These are phyloP conservation scores for Barnettozyma botsteinii DNA, from an alignment of 805 yeast species.

Conservation along the genomic window DNA sequence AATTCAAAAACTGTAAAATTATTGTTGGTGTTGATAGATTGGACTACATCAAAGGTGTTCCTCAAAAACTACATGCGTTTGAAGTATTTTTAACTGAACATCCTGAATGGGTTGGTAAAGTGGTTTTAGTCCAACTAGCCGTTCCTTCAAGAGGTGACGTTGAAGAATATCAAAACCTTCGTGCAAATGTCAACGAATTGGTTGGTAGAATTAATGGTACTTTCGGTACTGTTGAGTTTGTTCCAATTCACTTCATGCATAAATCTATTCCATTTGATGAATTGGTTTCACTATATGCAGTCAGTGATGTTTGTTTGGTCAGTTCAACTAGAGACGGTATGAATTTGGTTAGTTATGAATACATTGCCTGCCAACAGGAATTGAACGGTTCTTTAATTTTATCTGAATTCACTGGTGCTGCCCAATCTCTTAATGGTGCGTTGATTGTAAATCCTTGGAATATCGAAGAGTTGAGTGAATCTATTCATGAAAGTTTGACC, in stretches of 20 bases:
- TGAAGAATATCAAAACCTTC: constrained; percentile 89
- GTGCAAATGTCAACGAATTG: constrained; percentile 92
- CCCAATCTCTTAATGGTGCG: constrained; percentile 93
- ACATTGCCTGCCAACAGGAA: constrained; percentile 89
- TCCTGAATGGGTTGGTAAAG: constrained; percentile 98
- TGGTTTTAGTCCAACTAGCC: constrained; percentile 91
- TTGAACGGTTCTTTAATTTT: constrained; percentile 81
- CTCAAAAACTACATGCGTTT: constrained; percentile 94
- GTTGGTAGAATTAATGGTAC: constrained; percentile 96
- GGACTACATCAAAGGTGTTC: constrained; percentile 97
- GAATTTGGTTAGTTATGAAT: constrained; percentile 95
- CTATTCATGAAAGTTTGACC: constrained; percentile 82
- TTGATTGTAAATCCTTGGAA: constrained; percentile 97
- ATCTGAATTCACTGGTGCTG: constrained; percentile 99
- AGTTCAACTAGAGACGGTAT: constrained; percentile 97
- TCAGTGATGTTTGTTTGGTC: constrained; percentile 87
- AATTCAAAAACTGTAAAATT: constrained; percentile 71
- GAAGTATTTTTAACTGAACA: constrained; percentile 88
- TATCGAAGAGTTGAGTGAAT: constrained; percentile 84
- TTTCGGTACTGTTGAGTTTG: constrained; percentile 95
- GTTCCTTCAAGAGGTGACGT: constrained; percentile 98
- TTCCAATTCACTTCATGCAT: constrained; percentile 96
- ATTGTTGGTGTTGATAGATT: constrained; percentile 96
- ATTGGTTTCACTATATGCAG: constrained; percentile 77
- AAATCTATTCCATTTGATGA: constrained; percentile 88